A percentile compares a stretch with the other conserved stretches of the same genome.
Conservation (phyloP, 768 basidiomycete genomes). For the Suillus placidus region DNA sequence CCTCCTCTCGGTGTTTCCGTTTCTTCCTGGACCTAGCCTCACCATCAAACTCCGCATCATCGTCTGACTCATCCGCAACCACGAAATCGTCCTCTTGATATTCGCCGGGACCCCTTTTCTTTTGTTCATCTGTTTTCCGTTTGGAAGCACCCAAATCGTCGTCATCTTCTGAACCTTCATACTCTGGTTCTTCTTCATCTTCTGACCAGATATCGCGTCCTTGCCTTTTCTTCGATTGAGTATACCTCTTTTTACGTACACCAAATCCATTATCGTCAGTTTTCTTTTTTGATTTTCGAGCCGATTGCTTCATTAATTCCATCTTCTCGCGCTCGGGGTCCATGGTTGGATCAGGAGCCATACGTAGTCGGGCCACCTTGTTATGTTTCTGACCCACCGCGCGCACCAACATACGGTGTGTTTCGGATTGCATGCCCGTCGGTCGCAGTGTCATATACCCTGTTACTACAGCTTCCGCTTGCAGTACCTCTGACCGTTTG, state of each 20-base stretch:
- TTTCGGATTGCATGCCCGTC: slow-evolving; percentile 87
- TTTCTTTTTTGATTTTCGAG: slow-evolving; percentile 65
- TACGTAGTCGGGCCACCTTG: slow-evolving; percentile 76
- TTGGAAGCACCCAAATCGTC: slow-evolving; percentile 50
- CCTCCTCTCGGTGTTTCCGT: slow-evolving; percentile 45
- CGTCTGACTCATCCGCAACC: slow-evolving; percentile 76
- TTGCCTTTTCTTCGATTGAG: slow-evolving; percentile 42
- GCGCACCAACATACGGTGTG: slow-evolving; percentile 85
- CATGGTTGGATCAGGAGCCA: slow-evolving; percentile 75
- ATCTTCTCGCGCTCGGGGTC: slow-evolving; percentile 76
- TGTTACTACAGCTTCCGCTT: slow-evolving; percentile 80
- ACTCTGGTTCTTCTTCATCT: slow-evolving; percentile 65
- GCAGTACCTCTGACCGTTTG: slow-evolving; percentile 83
- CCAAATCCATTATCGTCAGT: slow-evolving; percentile 53
- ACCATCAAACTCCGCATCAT: slow-evolving; percentile 49
- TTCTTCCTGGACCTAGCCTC: slow-evolving; percentile 39
- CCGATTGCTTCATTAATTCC: slow-evolving; percentile 65
- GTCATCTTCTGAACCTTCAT: slow-evolving; percentile 63
- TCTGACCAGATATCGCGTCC: slow-evolving; percentile 64
- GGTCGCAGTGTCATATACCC: slow-evolving; percentile 85
- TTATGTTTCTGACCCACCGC: slow-evolving; percentile 85
- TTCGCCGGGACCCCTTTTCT: slow-evolving; percentile 60
- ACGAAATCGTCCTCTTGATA: slow-evolving; percentile 88
- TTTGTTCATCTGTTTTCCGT: slow-evolving; percentile 46
- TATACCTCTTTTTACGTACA: slow-evolving; percentile 48